These are phyloP conservation scores for Trichoderma harzianum DNA, from an alignment of 2,329 filamentous ascomycete species.

Conservation along the genomic window DNA sequence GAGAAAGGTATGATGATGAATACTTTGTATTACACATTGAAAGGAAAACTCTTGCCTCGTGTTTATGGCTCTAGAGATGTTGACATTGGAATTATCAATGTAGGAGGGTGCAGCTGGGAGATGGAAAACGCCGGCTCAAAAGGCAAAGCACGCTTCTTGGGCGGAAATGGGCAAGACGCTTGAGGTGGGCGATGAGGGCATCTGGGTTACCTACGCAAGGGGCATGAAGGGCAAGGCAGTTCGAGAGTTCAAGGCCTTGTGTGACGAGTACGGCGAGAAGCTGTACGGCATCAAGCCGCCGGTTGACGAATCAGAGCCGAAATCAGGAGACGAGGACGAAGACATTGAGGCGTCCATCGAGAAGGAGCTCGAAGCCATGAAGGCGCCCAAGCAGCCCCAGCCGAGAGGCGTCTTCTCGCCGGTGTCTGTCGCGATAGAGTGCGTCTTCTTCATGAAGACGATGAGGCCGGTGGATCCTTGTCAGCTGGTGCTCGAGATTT, in stretches of 20 bases:
- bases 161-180: constrained; percentile 46
- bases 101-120: constrained; percentile 53
- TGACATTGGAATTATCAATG: not conserved
- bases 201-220: constrained; percentile 75
- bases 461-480: constrained; percentile 53
- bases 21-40: not conserved
- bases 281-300: constrained; percentile 51
- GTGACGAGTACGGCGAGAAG: constrained; percentile 66
- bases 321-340: constrained; percentile 29
- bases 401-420: constrained; percentile 50
- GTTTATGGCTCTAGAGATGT: not conserved
- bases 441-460: constrained; percentile 61
- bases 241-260: constrained; percentile 62
- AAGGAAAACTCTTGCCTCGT: not conserved
- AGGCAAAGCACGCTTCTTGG: constrained; percentile 44
- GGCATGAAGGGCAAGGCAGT: constrained; percentile 68
- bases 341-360: constrained; percentile 54
- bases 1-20: constrained; percentile 37
- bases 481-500: constrained; percentile 52
- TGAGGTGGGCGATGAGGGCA: constrained; percentile 66
- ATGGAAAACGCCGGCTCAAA: constrained; percentile 61
- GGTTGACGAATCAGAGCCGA: constrained; percentile 24
- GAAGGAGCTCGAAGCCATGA: constrained; percentile 66
- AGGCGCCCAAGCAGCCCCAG: constrained; percentile 38
- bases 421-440: constrained; percentile 56